Percentiles rank a stretch among this genome's conserved stretches.
Conservation (phyloP, 129 eudicot species). For the Erigeron canadensis region DNA sequence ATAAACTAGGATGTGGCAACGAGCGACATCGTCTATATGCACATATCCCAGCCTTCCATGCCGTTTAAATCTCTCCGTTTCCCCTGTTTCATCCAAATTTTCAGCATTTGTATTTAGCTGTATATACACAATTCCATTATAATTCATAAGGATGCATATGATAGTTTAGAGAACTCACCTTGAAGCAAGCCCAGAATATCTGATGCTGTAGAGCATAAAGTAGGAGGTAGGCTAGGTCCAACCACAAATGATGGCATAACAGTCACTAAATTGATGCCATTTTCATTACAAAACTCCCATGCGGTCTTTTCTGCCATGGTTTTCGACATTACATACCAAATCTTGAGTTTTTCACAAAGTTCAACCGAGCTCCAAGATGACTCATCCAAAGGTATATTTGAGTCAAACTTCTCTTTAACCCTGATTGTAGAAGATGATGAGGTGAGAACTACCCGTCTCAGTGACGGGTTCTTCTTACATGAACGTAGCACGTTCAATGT, state of each 20-base stretch:
- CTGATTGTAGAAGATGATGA: constrained; percentile 89
- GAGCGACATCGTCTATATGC: constrained; percentile 92
- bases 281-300: constrained; percentile 80
- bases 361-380: constrained; percentile 85
- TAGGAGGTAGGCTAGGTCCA: constrained; percentile 82
- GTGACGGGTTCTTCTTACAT: constrained; percentile 71
- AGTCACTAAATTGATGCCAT: constrained; percentile 67
- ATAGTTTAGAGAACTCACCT: constrained; percentile 38
- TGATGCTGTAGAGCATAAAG: constrained; percentile 67
- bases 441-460: constrained; percentile 83
- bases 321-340: constrained; percentile 84
- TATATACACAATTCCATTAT: background rate
- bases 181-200: constrained; percentile 80
- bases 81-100: constrained; percentile 44
- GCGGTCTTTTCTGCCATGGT: constrained; percentile 86
- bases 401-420: constrained; percentile 53
- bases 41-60: constrained; percentile 98
- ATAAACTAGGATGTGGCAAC: constrained; percentile 70
- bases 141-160: background rate
- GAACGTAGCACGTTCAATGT: constrained; percentile 87
- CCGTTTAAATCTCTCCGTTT: constrained; percentile 57
- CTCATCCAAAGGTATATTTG: constrained; percentile 59
- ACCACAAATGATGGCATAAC: constrained; percentile 76
- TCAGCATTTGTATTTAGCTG: constrained; percentile 9
- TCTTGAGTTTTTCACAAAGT: constrained; percentile 62